Conservation (phyloP, 108 stramenopile genomes). For the Aurantiochytrium sp. region DNA sequence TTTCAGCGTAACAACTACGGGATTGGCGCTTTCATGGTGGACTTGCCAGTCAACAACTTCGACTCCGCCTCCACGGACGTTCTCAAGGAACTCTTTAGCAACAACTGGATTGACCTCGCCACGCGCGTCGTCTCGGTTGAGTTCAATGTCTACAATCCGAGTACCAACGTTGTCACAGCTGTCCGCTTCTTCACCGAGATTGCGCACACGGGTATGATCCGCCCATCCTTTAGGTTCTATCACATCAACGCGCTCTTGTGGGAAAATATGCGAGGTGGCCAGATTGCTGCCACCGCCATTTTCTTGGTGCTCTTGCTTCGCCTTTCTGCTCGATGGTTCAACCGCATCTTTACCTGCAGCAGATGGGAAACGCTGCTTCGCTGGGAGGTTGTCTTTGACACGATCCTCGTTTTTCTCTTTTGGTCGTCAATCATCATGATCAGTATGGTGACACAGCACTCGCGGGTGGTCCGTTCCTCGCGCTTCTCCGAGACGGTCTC, state of each 20-base stretch:
- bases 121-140: constrained; percentile 1
- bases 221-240: not conserved
- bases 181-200: not conserved
- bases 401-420: not conserved
- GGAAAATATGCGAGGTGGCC: not conserved
- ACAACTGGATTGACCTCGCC: not conserved
- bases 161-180: not conserved
- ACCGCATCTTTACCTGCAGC: not conserved
- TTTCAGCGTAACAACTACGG: not conserved
- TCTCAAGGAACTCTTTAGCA: not conserved
- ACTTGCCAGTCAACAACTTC: not conserved
- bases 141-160: constrained; percentile 14
- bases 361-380: not conserved
- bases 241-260: constrained; percentile 2
- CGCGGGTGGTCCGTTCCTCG: not conserved
- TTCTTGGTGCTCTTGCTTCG: not conserved
- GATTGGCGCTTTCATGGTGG: not conserved
- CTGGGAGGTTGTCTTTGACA: not conserved
- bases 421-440: not conserved
- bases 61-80: not conserved
- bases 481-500: not conserved
- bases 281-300: not conserved
- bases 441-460: not conserved
- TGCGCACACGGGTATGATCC: not conserved
- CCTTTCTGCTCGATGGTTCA: not conserved